Conservation (phyloP, 1,284 basidiomycete genomes). For the Porogramme epimiltina region DNA sequence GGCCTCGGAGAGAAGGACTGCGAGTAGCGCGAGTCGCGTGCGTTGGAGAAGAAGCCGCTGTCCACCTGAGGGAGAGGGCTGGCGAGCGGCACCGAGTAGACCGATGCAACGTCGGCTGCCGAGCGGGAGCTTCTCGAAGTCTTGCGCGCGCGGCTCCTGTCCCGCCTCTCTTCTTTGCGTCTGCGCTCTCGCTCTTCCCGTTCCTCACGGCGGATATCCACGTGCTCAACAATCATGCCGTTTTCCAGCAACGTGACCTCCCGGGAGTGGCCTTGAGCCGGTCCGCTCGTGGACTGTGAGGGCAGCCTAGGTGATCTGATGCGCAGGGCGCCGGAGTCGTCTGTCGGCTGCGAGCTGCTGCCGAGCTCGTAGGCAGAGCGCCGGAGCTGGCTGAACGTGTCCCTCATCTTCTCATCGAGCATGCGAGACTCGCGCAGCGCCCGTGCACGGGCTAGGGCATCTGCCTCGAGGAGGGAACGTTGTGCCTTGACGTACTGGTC, state of each 20-base stretch:
- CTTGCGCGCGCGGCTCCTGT: slow-evolving; percentile 64
- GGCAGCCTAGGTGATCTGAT: slow-evolving; percentile 62
- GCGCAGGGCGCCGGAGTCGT: slow-evolving; percentile 63
- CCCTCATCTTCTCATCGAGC: slow-evolving; percentile 73
- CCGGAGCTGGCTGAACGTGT: slow-evolving; percentile 75
- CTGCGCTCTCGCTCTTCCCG: slow-evolving; percentile 32
- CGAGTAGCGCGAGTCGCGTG: slow-evolving; percentile 59
- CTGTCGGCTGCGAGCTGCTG: slow-evolving; percentile 43
- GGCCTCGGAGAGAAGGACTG: slow-evolving; percentile 59
- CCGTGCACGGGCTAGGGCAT: slow-evolving; percentile 70
- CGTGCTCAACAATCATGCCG: slow-evolving; percentile 84
- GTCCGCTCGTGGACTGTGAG: slow-evolving; percentile 35
- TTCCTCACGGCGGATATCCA: slow-evolving; percentile 81
- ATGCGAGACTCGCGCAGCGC: slow-evolving; percentile 77
- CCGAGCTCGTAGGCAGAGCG: slow-evolving; percentile 74
- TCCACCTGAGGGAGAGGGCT: slow-evolving; percentile 61
- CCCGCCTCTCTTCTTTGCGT: slow-evolving; percentile 37
- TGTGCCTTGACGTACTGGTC: slow-evolving; percentile 73
- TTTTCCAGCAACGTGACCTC: slow-evolving; percentile 82
- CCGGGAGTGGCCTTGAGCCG: slow-evolving; percentile 53
- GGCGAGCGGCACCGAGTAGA: slow-evolving; percentile 63
- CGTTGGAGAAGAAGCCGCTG: slow-evolving; percentile 49
- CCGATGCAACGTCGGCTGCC: slow-evolving; percentile 65
- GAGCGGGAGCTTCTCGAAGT: slow-evolving; percentile 60
- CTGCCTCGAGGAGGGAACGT: slow-evolving; percentile 70